Percentiles rank a stretch among this genome's conserved stretches.
Conservation (phyloP, 2,329 filamentous ascomycete species). For the Curvularia eragrostidis region DNA sequence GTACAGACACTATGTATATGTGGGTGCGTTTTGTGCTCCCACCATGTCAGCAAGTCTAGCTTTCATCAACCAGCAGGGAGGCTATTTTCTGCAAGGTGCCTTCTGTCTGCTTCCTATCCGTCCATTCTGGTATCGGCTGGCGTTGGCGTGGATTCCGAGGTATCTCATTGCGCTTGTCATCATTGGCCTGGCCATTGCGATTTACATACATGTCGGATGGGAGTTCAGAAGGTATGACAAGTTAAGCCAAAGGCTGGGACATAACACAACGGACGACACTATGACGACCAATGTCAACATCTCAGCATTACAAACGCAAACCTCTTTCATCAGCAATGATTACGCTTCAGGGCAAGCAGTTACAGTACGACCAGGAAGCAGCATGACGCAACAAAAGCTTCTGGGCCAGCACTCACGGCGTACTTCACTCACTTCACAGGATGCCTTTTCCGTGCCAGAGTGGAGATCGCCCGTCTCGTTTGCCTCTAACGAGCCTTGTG, state of each 20-base stretch:
- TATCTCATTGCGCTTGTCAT: conserved; percentile 72
- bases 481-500: background rate
- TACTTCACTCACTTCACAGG: background rate
- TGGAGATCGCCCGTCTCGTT: background rate
- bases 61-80: conserved; percentile 63
- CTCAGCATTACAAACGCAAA: background rate
- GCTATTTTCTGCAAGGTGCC: conserved; percentile 68
- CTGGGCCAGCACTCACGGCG: background rate
- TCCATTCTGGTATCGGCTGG: conserved; percentile 72
- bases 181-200: conserved; percentile 68
- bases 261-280: conserved; percentile 11
- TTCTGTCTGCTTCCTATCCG: conserved; percentile 73
- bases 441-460: background rate
- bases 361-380: background rate
- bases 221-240: conserved; percentile 48
- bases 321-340: background rate
- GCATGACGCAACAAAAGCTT: background rate
- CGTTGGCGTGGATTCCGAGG: conserved; percentile 74
- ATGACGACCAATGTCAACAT: background rate
- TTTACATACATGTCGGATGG: conserved; percentile 71
- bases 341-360: background rate
- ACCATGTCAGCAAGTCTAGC: conserved; percentile 66
- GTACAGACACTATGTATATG: conserved; percentile 67
- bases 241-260: conserved; percentile 21
- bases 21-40: conserved; percentile 64